These are phyloP conservation scores for Neurospora sp. DNA, from an alignment of 495 filamentous ascomycete genomes.

Conservation along the genomic window DNA sequence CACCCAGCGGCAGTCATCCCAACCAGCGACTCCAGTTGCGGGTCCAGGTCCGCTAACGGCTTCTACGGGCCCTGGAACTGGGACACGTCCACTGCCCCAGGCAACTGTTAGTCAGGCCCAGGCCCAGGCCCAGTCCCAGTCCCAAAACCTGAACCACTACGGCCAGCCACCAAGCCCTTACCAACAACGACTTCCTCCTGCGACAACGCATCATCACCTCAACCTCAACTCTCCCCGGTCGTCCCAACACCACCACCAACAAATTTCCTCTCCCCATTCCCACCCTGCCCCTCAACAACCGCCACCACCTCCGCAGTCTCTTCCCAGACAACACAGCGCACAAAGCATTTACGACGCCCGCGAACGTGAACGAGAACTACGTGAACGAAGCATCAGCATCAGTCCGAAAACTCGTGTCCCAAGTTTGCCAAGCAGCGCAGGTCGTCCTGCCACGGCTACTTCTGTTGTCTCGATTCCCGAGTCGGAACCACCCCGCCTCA, in stretches of 20 bases:
- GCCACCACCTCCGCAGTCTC: conserved; percentile 25
- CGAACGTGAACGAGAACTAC: conserved; percentile 37
- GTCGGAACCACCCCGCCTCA: conserved; percentile 27
- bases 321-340: conserved; percentile 38
- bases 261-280: conserved; percentile 16
- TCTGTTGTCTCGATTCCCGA: conserved; percentile 25
- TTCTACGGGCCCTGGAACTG: not conserved
- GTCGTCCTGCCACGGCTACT: conserved; percentile 22
- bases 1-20: conserved; percentile 40
- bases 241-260: not conserved
- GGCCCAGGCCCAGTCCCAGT: conserved; percentile 23
- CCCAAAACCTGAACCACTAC: conserved; percentile 15
- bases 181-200: conserved; percentile 36
- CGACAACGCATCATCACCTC: conserved; percentile 20
- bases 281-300: conserved; percentile 20
- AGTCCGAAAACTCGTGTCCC: conserved; percentile 54
- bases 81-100: not conserved
- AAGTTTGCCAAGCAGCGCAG: conserved; percentile 37
- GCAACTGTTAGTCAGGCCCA: conserved; percentile 14
- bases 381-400: conserved; percentile 42
- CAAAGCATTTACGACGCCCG: conserved; percentile 33
- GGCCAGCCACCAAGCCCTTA: conserved; percentile 44
- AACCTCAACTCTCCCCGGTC: not conserved
- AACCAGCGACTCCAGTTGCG: conserved; percentile 46
- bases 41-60: conserved; percentile 21